A percentile compares a stretch with the other conserved stretches of the same genome.
Evolutionary conservation across 192 early-diverging fungal species (phyloP).

Genomic region (Gonapodya prolifera): DNA sequence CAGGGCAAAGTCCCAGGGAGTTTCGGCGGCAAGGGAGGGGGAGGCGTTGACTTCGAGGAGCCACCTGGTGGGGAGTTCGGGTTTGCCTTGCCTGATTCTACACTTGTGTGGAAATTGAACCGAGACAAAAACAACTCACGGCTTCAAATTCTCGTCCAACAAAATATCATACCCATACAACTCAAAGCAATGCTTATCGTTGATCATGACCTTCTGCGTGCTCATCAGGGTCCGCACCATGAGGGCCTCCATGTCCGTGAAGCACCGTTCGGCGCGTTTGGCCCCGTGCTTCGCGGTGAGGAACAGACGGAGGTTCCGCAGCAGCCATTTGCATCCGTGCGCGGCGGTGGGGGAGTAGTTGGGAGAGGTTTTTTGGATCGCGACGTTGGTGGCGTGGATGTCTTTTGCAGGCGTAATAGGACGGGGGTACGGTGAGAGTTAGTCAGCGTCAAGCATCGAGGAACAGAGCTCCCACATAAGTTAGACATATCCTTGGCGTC

Average conservation of each 20-base stretch:
- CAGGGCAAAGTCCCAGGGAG: constrained; percentile 50
- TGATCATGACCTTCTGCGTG: constrained; percentile 56
- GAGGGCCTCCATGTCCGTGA: constrained; percentile 48
- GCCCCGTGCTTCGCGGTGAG: constrained; percentile 38
- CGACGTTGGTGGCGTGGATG: constrained; percentile 52
- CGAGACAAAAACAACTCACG: constrained; percentile 17
- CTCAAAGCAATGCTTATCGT: constrained; percentile 56
- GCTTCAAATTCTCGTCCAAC: constrained; percentile 42
- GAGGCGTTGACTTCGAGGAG: constrained; percentile 49
- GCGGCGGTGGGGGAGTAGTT: constrained; percentile 39
- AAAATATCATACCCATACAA: constrained; percentile 48
- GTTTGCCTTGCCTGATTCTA: not conserved
- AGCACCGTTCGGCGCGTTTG: constrained; percentile 27
- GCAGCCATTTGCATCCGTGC: constrained; percentile 51
- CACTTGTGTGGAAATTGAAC: not conserved
- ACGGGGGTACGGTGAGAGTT: constrained; percentile 1
- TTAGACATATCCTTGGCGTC: constrained; percentile 52
- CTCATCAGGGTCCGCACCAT: constrained; percentile 42
- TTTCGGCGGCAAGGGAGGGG: constrained; percentile 43
- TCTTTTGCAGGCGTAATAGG: constrained; percentile 12
- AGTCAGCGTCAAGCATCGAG: not conserved
- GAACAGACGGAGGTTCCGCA: constrained; percentile 38
- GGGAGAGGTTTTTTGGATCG: constrained; percentile 46
- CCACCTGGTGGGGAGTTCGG: constrained; percentile 20
- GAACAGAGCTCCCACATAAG: constrained; percentile 17